Evolutionary conservation across 768 basidiomycete species (phyloP).

Genomic region (Termitomyces eurrhizus): DNA sequence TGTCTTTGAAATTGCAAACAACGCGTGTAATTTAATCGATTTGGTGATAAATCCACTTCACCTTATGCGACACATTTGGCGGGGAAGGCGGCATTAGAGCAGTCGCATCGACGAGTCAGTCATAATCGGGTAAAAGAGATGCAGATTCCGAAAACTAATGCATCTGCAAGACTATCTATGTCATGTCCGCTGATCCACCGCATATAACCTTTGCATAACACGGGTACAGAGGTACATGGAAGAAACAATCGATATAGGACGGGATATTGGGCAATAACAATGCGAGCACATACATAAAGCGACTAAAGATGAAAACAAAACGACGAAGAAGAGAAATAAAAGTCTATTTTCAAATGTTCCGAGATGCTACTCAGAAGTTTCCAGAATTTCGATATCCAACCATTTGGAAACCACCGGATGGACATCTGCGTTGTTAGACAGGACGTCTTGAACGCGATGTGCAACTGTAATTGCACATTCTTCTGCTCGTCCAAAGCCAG

Average conservation of each 20-base stretch:
- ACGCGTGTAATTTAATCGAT: not conserved
- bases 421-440: constrained; percentile 29
- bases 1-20: too few relatives aligned
- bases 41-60: not conserved
- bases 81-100: not conserved
- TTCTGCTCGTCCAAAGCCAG: constrained; percentile 76
- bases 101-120: not conserved
- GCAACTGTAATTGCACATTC: constrained; percentile 62
- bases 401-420: constrained; percentile 41
- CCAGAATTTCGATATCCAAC: constrained; percentile 44
- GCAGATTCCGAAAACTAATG: not conserved
- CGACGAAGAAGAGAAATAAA: not conserved
- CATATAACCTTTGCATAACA: not conserved
- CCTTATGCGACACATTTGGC: not conserved
- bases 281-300: not conserved
- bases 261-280: not conserved
- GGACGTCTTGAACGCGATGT: constrained; percentile 48
- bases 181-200: not conserved
- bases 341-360: not conserved
- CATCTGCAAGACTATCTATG: not conserved
- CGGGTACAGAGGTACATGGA: not conserved
- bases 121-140: not conserved
- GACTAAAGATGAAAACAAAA: not conserved
- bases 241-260: not conserved
- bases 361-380: constrained; percentile 11